A percentile compares a stretch with the other conserved stretches of the same genome.
phyloP scores from a whole-genome alignment of 352 stramenopile genomes.

The Phytopythium vexans region DNA sequence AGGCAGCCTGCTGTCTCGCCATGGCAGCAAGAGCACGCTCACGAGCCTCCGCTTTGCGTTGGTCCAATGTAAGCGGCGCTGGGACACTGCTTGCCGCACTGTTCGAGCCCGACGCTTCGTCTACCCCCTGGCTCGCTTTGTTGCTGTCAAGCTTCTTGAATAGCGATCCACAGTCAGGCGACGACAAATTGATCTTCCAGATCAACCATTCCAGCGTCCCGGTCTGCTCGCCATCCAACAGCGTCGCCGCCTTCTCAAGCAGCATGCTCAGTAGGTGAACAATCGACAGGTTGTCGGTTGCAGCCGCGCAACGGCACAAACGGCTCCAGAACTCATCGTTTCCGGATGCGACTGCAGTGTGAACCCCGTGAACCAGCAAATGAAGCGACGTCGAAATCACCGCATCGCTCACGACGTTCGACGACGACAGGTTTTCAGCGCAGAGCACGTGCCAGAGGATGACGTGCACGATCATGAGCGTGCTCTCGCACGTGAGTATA shows the following conservation, averaged over 20 bases:
- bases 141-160: conserved; percentile 33
- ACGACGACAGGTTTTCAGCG: conserved; percentile 23
- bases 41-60: conserved; percentile 74
- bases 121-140: conserved; percentile 19
- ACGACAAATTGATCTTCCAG: conserved; percentile 49
- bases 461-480: conserved; percentile 55
- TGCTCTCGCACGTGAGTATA: conserved; percentile 67
- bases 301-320: conserved; percentile 30
- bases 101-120: conserved; percentile 1
- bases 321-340: conserved; percentile 46
- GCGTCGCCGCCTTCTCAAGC: conserved; percentile 29
- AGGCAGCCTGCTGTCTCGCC: conserved; percentile 78
- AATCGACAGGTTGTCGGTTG: conserved; percentile 41
- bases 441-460: conserved; percentile 61
- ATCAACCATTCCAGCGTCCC: conserved; percentile 77
- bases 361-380: conserved; percentile 73
- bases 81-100: conserved; percentile 5
- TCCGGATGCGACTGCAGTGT: conserved; percentile 36
- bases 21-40: conserved; percentile 77
- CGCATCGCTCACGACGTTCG: conserved; percentile 63
- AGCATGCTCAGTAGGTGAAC: conserved; percentile 53
- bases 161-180: conserved; percentile 30
- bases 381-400: conserved; percentile 83
- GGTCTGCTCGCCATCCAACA: conserved; percentile 74
- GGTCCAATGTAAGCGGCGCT: conserved; percentile 51